Evolutionary conservation across 2,329 filamentous ascomycete species (phyloP).

Genomic region (Drechslerella coelobrocha): DNA sequence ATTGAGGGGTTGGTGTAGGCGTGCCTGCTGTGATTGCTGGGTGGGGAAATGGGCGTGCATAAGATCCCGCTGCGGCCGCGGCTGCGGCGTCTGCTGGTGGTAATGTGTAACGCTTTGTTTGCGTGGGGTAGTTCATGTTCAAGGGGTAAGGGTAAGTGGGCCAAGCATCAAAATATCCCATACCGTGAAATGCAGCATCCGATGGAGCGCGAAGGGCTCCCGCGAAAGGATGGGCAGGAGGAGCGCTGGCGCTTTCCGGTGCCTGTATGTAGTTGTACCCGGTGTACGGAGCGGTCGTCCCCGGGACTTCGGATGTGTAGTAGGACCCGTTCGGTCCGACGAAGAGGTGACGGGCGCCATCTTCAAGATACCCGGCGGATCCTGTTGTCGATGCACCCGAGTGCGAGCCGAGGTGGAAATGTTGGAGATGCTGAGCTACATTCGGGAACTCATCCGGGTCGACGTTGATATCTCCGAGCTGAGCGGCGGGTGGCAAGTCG

Average conservation of each 20-base stretch:
- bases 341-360: constrained; percentile 37
- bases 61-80: constrained; percentile 1
- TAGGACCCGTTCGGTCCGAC: constrained; percentile 26
- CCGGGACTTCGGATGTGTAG: constrained; percentile 33
- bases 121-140: constrained; percentile 18
- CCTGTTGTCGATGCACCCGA: constrained; percentile 16
- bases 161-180: constrained; percentile 47
- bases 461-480: constrained; percentile 35
- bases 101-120: constrained; percentile 24
- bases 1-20: constrained; percentile 25
- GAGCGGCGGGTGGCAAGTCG: constrained; percentile 41
- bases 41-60: constrained; percentile 12
- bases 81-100: constrained; percentile 25
- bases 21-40: neutral
- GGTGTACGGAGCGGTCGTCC: constrained; percentile 28
- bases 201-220: constrained; percentile 30
- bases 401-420: constrained; percentile 28
- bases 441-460: constrained; percentile 46
- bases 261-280: constrained; percentile 41
- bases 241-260: constrained; percentile 17
- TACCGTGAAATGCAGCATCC: constrained; percentile 37
- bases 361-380: constrained; percentile 38
- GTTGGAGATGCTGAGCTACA: constrained; percentile 38
- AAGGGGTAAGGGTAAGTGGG: constrained; percentile 8
- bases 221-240: constrained; percentile 32